Conservation (phyloP, 169 alveolate species). For the Sarcocystis neurona region DNA sequence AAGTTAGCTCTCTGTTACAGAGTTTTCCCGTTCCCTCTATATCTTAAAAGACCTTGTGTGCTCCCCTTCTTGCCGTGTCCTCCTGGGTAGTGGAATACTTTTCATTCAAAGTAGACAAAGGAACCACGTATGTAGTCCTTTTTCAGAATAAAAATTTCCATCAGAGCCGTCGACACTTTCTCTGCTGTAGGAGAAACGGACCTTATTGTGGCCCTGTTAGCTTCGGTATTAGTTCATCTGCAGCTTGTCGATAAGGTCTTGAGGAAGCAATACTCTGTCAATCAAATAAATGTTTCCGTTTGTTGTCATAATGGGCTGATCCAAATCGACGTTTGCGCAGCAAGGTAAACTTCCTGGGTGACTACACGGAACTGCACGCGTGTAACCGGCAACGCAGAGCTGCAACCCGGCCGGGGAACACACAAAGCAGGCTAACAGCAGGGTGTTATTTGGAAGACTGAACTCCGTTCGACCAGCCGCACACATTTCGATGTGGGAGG, state of each 20-base stretch:
- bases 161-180: too few relatives aligned
- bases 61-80: too few relatives aligned
- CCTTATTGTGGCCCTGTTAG: neutral
- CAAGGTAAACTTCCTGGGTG: conserved; percentile 62
- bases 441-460: neutral
- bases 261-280: conserved; percentile 58
- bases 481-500: too few relatives aligned
- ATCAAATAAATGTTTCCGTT: conserved; percentile 56
- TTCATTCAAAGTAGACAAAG: too few relatives aligned
- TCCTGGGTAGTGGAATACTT: too few relatives aligned
- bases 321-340: conserved; percentile 59
- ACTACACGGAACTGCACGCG: conserved; percentile 53
- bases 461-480: too few relatives aligned
- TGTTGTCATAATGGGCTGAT: conserved; percentile 32
- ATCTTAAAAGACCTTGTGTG: too few relatives aligned
- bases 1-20: too few relatives aligned
- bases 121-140: too few relatives aligned
- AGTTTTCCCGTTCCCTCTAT: too few relatives aligned
- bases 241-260: conserved; percentile 60
- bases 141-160: too few relatives aligned
- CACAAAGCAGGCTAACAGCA: neutral
- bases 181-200: too few relatives aligned
- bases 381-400: conserved; percentile 64
- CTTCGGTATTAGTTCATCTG: neutral
- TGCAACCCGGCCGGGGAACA: conserved; percentile 36